Percentiles rank a stretch among this genome's conserved stretches.
These are phyloP conservation scores for Boletus tomentosulus DNA, from an alignment of 768 basidiomycete genomes.

Conservation along the genomic window DNA sequence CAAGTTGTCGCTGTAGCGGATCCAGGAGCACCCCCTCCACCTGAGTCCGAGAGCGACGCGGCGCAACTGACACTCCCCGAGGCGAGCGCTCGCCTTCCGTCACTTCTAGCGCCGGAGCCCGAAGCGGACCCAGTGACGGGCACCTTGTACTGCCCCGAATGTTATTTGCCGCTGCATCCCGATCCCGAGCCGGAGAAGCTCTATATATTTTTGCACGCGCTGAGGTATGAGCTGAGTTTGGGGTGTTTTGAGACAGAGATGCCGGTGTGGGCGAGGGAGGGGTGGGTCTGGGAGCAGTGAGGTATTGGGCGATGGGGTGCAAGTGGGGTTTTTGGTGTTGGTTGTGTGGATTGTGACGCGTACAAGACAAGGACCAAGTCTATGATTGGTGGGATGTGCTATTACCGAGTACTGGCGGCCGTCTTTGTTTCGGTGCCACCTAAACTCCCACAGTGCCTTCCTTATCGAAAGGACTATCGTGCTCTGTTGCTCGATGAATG, in stretches of 20 bases:
- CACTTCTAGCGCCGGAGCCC: constrained; percentile 18
- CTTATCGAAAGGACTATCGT: no score
- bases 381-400: no score
- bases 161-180: constrained; percentile 88
- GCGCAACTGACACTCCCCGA: constrained; percentile 44
- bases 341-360: no score
- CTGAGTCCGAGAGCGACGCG: neutral
- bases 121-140: constrained; percentile 39
- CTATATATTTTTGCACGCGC: constrained; percentile 94
- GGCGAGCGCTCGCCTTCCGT: constrained; percentile 37
- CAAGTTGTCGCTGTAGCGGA: neutral
- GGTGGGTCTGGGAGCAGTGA: constrained; percentile 58
- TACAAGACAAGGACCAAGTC: no score
- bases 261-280: constrained; percentile 84
- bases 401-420: no score
- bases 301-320: neutral
- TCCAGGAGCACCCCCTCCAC: neutral
- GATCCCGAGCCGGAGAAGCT: constrained; percentile 90
- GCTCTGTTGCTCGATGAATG: no score
- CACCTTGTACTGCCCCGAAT: constrained; percentile 77
- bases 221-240: constrained; percentile 76
- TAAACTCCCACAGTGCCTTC: no score
- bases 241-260: constrained; percentile 83
- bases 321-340: no score
- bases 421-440: no score